Evolutionary conservation across 2,329 filamentous ascomycete species (phyloP).

Genomic region (Cytospora chrysosperma): DNA sequence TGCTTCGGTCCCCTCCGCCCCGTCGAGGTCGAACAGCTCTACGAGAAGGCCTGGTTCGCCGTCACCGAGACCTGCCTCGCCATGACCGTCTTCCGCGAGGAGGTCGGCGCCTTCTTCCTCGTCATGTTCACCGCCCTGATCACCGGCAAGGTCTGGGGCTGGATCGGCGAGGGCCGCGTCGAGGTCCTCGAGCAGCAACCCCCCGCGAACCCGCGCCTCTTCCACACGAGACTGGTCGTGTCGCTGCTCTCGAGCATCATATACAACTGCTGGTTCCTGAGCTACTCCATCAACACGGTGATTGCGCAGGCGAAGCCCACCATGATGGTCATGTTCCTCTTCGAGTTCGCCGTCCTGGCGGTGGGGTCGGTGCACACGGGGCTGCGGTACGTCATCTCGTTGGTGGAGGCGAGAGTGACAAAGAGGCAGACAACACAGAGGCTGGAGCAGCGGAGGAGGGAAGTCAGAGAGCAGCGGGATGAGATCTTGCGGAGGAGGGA

Average conservation of each 20-base stretch:
- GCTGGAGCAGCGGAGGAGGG: slow-evolving; percentile 64
- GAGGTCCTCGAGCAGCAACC: slow-evolving; percentile 95
- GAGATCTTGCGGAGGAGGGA: slow-evolving; percentile 51
- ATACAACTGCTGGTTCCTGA: slow-evolving; percentile 78
- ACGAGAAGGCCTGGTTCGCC: slow-evolving; percentile 97
- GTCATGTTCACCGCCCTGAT: slow-evolving; percentile 94
- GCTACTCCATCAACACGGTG: slow-evolving; percentile 78
- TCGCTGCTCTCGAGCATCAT: slow-evolving; percentile 76
- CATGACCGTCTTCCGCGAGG: slow-evolving; percentile 97
- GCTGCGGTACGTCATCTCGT: slow-evolving; percentile 73
- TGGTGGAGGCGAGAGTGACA: slow-evolving; percentile 75
- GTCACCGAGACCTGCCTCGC: slow-evolving; percentile 95
- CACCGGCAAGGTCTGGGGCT: slow-evolving; percentile 95
- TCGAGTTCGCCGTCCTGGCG: slow-evolving; percentile 88
- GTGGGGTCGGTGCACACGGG: slow-evolving; percentile 79
- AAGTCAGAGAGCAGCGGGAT: slow-evolving; percentile 61
- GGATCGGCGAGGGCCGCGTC: slow-evolving; percentile 94
- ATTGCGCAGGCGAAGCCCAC: slow-evolving; percentile 86
- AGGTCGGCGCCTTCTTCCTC: slow-evolving; percentile 90
- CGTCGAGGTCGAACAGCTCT: slow-evolving; percentile 94
- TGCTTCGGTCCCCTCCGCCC: slow-evolving; percentile 88
- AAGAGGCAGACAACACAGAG: slow-evolving; percentile 70
- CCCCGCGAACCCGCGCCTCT: slow-evolving; percentile 80
- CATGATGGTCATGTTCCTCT: slow-evolving; percentile 99
- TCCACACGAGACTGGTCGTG: slow-evolving; percentile 77